Percentiles rank a stretch among this genome's conserved stretches.
Conservation (phyloP, 495 filamentous ascomycete species). For the Annulohypoxylon bovei region DNA sequence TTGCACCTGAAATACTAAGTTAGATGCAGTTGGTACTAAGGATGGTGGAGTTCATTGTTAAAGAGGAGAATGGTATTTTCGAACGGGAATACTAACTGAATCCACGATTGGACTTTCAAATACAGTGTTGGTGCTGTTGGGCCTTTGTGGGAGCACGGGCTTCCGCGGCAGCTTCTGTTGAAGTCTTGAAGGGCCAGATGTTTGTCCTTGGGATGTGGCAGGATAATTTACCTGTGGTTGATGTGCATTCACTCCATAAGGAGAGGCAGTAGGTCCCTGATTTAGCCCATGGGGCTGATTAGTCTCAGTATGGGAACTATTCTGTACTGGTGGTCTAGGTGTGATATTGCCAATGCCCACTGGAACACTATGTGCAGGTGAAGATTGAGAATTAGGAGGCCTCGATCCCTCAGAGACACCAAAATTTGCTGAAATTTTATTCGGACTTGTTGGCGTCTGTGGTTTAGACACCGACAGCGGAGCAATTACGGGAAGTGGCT, state of each 20-base stretch:
- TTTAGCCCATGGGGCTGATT: conserved; percentile 2
- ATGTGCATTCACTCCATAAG: neutral
- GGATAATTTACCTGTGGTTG: conserved; percentile 13
- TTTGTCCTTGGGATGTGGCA: conserved; percentile 3
- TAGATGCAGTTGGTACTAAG: neutral
- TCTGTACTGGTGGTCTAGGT: neutral
- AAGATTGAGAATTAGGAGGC: conserved; percentile 11
- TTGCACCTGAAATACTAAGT: neutral
- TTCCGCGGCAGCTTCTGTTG: conserved; percentile 16
- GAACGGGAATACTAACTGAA: conserved; percentile 3
- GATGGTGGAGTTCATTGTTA: conserved; percentile 6
- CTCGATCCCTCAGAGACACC: neutral
- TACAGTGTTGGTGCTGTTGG: neutral
- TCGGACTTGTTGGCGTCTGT: conserved; percentile 28
- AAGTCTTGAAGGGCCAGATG: neutral
- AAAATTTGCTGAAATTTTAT: neutral
- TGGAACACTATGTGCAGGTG: neutral
- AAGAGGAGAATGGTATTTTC: neutral
- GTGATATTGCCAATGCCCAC: neutral
- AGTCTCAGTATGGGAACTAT: neutral
- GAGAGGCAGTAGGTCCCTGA: neutral
- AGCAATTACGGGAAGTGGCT: conserved; percentile 22
- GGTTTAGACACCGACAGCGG: conserved; percentile 28
- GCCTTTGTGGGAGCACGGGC: conserved; percentile 21
- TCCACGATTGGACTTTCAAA: neutral